Evolutionary conservation across 768 basidiomycete species (phyloP).

Genomic region (Collybia nuda): DNA sequence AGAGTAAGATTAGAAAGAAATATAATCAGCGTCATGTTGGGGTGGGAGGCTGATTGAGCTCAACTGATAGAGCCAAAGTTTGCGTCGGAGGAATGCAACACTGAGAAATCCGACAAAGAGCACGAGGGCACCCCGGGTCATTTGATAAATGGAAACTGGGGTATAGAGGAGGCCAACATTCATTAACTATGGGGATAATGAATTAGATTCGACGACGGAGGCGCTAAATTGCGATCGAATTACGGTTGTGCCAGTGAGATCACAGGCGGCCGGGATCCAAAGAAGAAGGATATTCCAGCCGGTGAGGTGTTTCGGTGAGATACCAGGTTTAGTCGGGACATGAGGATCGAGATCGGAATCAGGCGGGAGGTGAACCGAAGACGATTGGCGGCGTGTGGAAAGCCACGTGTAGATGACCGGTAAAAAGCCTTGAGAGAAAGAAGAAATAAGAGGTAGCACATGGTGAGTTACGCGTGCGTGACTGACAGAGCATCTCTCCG

Average conservation of each 20-base stretch:
- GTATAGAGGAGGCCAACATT: conserved; percentile 94
- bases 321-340: conserved; percentile 30
- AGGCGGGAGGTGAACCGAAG: conserved; percentile 54
- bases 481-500: conserved; percentile 93
- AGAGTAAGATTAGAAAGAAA: conserved; percentile 10
- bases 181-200: conserved; percentile 59
- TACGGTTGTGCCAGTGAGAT: conserved; percentile 89
- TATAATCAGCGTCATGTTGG: neutral
- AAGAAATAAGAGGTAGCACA: conserved; percentile 23
- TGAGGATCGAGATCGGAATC: conserved; percentile 46
- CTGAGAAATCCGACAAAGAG: conserved; percentile 91
- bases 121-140: conserved; percentile 91
- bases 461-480: conserved; percentile 20
- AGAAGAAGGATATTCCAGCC: conserved; percentile 76
- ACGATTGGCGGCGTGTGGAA: conserved; percentile 40
- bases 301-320: conserved; percentile 43
- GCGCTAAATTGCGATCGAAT: conserved; percentile 28
- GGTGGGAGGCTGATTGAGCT: neutral
- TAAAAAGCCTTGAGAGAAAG: conserved; percentile 65
- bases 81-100: conserved; percentile 86
- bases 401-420: conserved; percentile 77
- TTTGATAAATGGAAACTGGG: conserved; percentile 96
- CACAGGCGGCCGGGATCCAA: conserved; percentile 87
- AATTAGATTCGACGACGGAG: conserved; percentile 4
- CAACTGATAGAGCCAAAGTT: conserved; percentile 86